phyloP scores from a whole-genome alignment of 2,329 filamentous ascomycete genomes.

The Exophiala oligosperma region DNA sequence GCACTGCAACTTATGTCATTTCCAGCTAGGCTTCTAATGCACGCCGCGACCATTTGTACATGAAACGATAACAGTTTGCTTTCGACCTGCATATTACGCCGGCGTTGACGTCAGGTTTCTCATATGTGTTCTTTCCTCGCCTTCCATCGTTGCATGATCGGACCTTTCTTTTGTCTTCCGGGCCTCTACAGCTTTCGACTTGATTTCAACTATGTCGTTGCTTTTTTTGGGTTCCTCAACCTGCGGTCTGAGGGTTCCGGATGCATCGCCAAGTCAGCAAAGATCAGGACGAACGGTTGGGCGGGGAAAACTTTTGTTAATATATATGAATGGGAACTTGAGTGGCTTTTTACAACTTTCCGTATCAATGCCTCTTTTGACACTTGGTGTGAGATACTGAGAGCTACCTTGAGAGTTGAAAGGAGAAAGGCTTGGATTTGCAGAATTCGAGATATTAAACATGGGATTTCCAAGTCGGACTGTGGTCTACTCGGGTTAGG shows the following conservation, averaged over 20 bases:
- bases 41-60: slow-evolving; percentile 9
- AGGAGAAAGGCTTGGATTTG: too few species aligned
- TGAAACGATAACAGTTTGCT: slow-evolving; percentile 22
- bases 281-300: background rate
- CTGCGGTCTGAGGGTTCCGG: background rate
- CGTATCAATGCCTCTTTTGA: background rate
- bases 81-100: slow-evolving; percentile 22
- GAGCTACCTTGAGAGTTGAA: too few species aligned
- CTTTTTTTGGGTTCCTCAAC: background rate
- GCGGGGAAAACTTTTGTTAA: background rate
- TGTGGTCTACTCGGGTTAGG: background rate
- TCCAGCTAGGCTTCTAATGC: slow-evolving; percentile 25
- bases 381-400: too few species aligned
- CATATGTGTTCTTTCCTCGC: slow-evolving; percentile 12
- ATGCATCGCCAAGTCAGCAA: background rate
- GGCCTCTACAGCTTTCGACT: slow-evolving; percentile 8
- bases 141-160: slow-evolving; percentile 9
- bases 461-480: background rate
- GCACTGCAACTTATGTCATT: slow-evolving; percentile 52
- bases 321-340: background rate
- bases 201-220: background rate
- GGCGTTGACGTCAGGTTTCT: slow-evolving; percentile 25
- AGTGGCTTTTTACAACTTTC: background rate
- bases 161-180: background rate
- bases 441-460: too few species aligned